Base-by-base conservation (phyloP, 352 stramenopile genomes). In the Globisporangium carolinianum region DNA sequence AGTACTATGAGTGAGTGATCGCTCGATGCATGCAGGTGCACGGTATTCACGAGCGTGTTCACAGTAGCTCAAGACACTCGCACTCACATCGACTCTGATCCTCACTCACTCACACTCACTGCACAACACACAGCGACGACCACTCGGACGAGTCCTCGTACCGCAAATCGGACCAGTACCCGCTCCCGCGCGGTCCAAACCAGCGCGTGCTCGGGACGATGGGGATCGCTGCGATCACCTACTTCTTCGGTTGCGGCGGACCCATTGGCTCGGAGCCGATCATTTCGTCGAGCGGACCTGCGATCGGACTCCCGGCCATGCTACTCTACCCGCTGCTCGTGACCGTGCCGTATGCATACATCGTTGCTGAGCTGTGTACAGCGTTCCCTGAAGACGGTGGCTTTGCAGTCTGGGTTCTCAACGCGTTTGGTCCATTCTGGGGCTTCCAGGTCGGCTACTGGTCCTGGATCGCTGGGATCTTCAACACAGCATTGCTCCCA, bases 381-480 rank as follows among this genome's bases (percentile, higher is more conserved):
- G 79, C 83, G 7, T 90, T 90, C 55, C 83, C 83, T 0, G 80
- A 90, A 56, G 83, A 91, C 56, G 79, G 78, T 4, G 77, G 80
- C 18, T 92, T 90, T 39, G 74, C 72, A 12, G 67, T 89, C 47
- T 90, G 79, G 79, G 73, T 87, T 3, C 53, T 74, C 10, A 85
- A 88, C 42, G 74, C 76, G 5, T 88, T 86, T 17, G 83, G 83
- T 0, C 64, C 75, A 10, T 93, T 89, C 52, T 93, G 83, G 85
- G 83, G 69, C 7, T 84, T 91, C 46, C 83, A 89, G 45, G 69
- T 89, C 43, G 81, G 79, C 57, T 94, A 88, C 67, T 95, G 83
- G 81, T 87, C 78, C 12, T 95, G 83, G 77, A 67, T 94, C n/a
- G 51, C 73, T 0, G 69, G 78, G 4, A 51, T 89, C 39, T 74